Evolutionary conservation across 148 eudicot genomes (phyloP).

Genomic region (Silene uniflora): DNA sequence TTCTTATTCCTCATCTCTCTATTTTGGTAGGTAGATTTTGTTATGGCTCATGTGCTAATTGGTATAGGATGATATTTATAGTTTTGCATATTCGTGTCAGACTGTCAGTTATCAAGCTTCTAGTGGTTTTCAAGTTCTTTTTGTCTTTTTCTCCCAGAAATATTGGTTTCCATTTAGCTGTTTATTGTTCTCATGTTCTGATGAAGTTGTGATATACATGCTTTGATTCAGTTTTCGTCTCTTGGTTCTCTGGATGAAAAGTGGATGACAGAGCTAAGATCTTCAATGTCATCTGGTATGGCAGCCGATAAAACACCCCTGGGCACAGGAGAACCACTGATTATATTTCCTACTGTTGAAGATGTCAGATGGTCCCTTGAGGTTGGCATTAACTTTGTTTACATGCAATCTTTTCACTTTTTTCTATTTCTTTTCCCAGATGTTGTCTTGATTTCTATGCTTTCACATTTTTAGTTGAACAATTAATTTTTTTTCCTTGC

Average conservation of each 20-base stretch:
- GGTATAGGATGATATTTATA: no score
- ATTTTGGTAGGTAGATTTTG: neutral
- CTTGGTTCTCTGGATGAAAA: slow-evolving; percentile 97
- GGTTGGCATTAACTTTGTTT: slow-evolving; percentile 34
- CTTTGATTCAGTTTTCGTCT: slow-evolving; percentile 73
- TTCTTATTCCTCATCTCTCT: neutral
- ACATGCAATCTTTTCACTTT: neutral
- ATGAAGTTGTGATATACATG: neutral
- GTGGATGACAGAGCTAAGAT: slow-evolving; percentile 91
- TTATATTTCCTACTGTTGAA: slow-evolving; percentile 92
- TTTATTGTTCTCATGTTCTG: slow-evolving; percentile 19
- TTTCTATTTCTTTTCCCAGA: neutral
- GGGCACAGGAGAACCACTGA: slow-evolving; percentile 75
- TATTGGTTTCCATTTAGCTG: no score
- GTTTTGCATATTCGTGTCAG: no score
- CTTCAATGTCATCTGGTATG: slow-evolving; percentile 80
- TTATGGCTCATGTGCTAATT: neutral
- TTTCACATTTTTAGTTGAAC: neutral
- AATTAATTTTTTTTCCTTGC: neutral
- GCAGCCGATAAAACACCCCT: slow-evolving; percentile 61
- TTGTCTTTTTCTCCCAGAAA: no score
- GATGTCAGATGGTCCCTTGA: slow-evolving; percentile 91
- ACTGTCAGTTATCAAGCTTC: neutral
- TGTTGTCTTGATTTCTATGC: neutral
- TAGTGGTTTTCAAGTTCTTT: neutral